These are phyloP conservation scores for Penicillium manginii DNA, from an alignment of 495 filamentous ascomycete genomes.

Conservation along the genomic window DNA sequence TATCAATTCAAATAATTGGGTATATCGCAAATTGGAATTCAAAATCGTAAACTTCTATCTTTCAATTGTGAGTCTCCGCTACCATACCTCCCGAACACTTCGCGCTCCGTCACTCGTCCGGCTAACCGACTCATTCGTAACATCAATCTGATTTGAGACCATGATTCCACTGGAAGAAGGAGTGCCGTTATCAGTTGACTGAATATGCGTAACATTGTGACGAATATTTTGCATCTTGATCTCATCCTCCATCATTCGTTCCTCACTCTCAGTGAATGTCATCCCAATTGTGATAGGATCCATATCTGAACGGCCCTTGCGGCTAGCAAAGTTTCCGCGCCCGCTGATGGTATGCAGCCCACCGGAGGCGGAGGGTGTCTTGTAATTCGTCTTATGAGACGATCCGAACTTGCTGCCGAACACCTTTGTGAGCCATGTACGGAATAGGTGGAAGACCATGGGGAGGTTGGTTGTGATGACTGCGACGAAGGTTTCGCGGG, in stretches of 20 bases:
- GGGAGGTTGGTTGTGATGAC: slow-evolving; percentile 57
- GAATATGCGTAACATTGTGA: slow-evolving; percentile 6
- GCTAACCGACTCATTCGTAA: slow-evolving; percentile 22
- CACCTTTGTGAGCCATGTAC: slow-evolving; percentile 43
- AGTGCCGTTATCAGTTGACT: not conserved
- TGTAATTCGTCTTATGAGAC: slow-evolving; percentile 29
- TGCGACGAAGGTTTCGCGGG: slow-evolving; percentile 56
- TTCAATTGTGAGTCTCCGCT: too few species aligned
- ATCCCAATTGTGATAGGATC: slow-evolving; percentile 51
- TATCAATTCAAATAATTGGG: too few species aligned
- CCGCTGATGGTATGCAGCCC: slow-evolving; percentile 24
- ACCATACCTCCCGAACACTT: slow-evolving; percentile 9
- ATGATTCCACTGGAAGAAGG: slow-evolving; percentile 23
- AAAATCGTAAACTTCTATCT: too few species aligned
- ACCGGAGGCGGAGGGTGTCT: slow-evolving; percentile 20
- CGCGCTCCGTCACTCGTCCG: slow-evolving; percentile 6
- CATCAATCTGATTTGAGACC: slow-evolving; percentile 34
- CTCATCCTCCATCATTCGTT: slow-evolving; percentile 44
- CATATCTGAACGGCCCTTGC: slow-evolving; percentile 42
- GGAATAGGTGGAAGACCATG: slow-evolving; percentile 56
- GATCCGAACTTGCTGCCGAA: slow-evolving; percentile 36
- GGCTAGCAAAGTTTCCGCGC: slow-evolving; percentile 38
- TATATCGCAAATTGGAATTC: too few species aligned
- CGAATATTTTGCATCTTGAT: slow-evolving; percentile 43
- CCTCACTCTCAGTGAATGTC: slow-evolving; percentile 55